Evolutionary conservation across 2,329 filamentous ascomycete species (phyloP).

Genomic region (Anisogramma anomala): DNA sequence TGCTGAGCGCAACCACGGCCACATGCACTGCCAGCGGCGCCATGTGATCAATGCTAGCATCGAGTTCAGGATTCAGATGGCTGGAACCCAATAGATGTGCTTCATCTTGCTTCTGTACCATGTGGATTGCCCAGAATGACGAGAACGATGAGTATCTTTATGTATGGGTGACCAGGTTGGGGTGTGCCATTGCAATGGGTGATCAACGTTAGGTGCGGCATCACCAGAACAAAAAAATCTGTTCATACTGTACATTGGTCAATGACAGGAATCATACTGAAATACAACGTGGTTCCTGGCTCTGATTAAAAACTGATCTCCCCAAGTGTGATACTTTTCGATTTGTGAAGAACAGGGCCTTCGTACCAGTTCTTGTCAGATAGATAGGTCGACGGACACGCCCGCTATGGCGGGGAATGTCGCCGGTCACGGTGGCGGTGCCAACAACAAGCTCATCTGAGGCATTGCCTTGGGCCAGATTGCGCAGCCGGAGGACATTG

Average conservation of each 20-base stretch:
- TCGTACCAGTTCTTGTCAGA: no score
- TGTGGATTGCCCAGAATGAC: background rate
- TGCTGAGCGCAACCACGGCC: conserved; percentile 1
- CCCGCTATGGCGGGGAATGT: conserved; percentile 31
- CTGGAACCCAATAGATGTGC: background rate
- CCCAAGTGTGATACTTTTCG: no score
- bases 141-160: no score
- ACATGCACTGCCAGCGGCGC: conserved; percentile 6
- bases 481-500: conserved; percentile 20
- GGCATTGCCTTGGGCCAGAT: conserved; percentile 19
- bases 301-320: no score
- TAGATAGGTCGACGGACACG: conserved; percentile 21
- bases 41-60: background rate
- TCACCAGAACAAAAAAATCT: no score
- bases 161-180: no score
- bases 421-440: conserved; percentile 32
- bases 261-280: no score
- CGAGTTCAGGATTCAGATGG: conserved; percentile 1
- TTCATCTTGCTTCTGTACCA: background rate
- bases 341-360: no score
- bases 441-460: conserved; percentile 21
- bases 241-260: no score
- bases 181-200: no score
- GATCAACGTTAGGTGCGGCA: no score
- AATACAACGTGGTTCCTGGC: no score